Evolutionary conservation across 495 filamentous ascomycete genomes (phyloP), one percentile per base, ranked within the genome.

Genomic region (Neurospora sp.): DNA sequence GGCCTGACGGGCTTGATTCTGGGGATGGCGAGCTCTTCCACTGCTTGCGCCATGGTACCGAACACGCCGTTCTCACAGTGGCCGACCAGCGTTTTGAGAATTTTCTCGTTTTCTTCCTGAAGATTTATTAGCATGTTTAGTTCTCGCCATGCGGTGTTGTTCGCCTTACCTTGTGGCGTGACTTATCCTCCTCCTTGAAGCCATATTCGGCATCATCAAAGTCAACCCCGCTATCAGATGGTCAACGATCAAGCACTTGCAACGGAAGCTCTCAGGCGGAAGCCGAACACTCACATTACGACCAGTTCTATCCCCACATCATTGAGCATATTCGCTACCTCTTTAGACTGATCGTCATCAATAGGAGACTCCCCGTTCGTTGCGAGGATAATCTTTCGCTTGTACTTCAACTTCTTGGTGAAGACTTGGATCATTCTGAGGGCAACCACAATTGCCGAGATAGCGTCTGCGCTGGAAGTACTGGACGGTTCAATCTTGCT

Each of bases 201-300:
- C 94, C 94, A 77, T 89, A 97, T 39, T 97, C 94, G 4, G 89
- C 78, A 82, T 98, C 96, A 75, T 99, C 94, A 79, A 98, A 98
- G 81, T 99, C 96, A 37, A 94, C 87, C 8, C 96, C 96, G 70
- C 94, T 97, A 65, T 44, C 14, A 16, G 10, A 45, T 45, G 2
- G 59, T 41, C n/a, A 42, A 39, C 59, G 12, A 42, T 71, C 73
- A 37, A 37, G 53, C 14, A 61, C 53, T 61, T 31, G 53, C 10
- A 65, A 65, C 27, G 18, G 53, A 65, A 27, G 22, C 10, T 47
- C 16, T 20, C 70, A 20, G 0, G 39, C 40, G 45, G n/a, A 12
- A 27, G 3, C 16, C 7, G 20, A 12, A 20, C 7, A 88, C 91
- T 81, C 79, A 96, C 94, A 99, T 81, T 22, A 98, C 80, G 10